These are phyloP conservation scores for Halteria grandinella DNA, from an alignment of 73 alveolate species.

Conservation along the genomic window DNA sequence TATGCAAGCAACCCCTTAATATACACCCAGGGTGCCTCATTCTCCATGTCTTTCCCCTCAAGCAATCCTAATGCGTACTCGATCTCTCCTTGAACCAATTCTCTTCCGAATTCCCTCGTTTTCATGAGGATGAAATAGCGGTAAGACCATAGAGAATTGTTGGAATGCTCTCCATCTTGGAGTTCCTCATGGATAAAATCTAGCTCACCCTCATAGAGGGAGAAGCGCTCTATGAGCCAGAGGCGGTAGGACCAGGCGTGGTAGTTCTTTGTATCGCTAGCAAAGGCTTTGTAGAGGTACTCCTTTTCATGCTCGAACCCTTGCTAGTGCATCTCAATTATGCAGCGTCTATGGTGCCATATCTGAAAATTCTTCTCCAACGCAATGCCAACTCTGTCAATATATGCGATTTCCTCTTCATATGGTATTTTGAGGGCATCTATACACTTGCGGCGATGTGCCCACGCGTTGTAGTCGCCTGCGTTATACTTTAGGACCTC, in stretches of 20 bases:
- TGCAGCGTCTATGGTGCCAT: slow-evolving; percentile 79
- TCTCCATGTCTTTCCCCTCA: no score
- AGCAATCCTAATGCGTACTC: no score
- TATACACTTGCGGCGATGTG: slow-evolving; percentile 82
- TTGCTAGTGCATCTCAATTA: slow-evolving; percentile 35
- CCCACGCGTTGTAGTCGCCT: slow-evolving; percentile 89
- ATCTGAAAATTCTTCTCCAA: slow-evolving; percentile 71
- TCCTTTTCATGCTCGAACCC: slow-evolving; percentile 54
- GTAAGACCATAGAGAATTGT: slow-evolving; percentile 94
- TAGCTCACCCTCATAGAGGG: slow-evolving; percentile 77
- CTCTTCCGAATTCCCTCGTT: slow-evolving; percentile 30
- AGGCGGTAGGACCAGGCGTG: slow-evolving; percentile 95
- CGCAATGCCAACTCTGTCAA: slow-evolving; percentile 55
- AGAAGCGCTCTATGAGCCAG: slow-evolving; percentile 90
- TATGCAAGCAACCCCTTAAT: slow-evolving; percentile 83
- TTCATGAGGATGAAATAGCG: slow-evolving; percentile 76
- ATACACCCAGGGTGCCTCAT: slow-evolving; percentile 94
- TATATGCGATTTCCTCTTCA: slow-evolving; percentile 75
- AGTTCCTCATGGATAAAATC: slow-evolving; percentile 71
- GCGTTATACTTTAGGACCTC: slow-evolving; percentile 64
- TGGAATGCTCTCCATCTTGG: slow-evolving; percentile 77
- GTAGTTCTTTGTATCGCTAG: slow-evolving; percentile 85
- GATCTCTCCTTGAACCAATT: slow-evolving; percentile 67
- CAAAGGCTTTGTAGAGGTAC: slow-evolving; percentile 37
- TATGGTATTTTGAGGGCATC: slow-evolving; percentile 71